phyloP scores from a whole-genome alignment of 345 rosid genomes.

The Moricandia arvensis region DNA sequence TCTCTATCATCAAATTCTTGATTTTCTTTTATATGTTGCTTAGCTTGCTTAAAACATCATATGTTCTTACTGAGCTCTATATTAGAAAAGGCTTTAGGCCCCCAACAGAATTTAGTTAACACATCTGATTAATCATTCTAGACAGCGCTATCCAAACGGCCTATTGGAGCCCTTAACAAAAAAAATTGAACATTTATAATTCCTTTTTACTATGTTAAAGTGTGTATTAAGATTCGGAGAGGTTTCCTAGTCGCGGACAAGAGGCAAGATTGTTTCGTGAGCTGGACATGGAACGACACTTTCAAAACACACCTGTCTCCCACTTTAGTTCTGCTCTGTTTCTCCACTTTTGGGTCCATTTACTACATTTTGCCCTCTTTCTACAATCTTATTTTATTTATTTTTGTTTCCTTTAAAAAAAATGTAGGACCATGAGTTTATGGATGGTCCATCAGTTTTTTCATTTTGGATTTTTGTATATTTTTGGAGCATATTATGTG shows the following conservation, averaged over 20 bases:
- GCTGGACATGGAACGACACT: conserved; percentile 25
- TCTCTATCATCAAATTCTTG: conserved; percentile 16
- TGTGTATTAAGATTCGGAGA: conserved; percentile 15
- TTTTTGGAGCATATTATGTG: not conserved
- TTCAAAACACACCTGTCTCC: conserved; percentile 33
- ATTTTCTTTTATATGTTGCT: not conserved
- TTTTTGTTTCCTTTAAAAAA: conserved; percentile 18
- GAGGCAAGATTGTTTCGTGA: conserved; percentile 30
- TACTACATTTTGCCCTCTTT: conserved; percentile 23
- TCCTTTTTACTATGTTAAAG: not conserved
- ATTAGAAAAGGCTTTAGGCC: too few species aligned
- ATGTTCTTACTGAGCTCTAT: too few species aligned
- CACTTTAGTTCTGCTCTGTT: conserved; percentile 29
- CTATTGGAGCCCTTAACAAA: not conserved
- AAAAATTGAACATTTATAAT: not conserved
- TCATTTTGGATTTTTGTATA: conserved; percentile 13
- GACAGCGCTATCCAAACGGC: not conserved
- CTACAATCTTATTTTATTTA: conserved; percentile 27
- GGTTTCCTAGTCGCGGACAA: conserved; percentile 40
- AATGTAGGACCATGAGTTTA: conserved; percentile 31
- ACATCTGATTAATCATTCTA: not conserved
- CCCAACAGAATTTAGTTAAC: not conserved
- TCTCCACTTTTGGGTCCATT: conserved; percentile 23
- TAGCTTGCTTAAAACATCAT: too few species aligned
- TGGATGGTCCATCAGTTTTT: conserved; percentile 33